Conservation (phyloP, 371 early-diverging fungal species). For the Chytridium lagenaria region DNA sequence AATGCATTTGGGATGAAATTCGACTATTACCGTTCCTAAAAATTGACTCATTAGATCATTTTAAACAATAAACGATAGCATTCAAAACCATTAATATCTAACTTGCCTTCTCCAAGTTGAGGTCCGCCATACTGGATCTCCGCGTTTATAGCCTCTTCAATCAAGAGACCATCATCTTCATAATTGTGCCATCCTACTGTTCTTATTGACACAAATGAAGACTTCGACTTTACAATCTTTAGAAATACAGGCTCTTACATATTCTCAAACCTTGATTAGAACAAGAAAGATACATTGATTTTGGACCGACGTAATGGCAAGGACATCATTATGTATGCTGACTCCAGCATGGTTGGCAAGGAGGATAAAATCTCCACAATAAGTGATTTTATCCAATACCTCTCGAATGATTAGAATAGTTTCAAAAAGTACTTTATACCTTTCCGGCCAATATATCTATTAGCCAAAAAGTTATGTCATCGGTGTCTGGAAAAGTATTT, state of each 20-base stretch:
- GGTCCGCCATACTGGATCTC: too few species aligned
- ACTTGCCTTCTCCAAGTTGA: too few species aligned
- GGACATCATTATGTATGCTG: slow-evolving; percentile 56
- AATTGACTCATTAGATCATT: too few species aligned
- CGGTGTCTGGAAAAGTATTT: slow-evolving; percentile 50
- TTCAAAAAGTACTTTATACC: slow-evolving; percentile 12
- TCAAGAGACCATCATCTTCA: slow-evolving; percentile 63
- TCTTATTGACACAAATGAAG: slow-evolving; percentile 57
- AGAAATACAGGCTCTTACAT: not conserved
- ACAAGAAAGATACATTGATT: slow-evolving; percentile 66
- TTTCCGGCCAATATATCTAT: slow-evolving; percentile 59
- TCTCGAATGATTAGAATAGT: slow-evolving; percentile 21
- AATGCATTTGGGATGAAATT: too few species aligned
- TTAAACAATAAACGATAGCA: too few species aligned
- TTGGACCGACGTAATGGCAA: slow-evolving; percentile 67
- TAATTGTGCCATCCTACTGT: slow-evolving; percentile 66
- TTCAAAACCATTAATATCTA: too few species aligned
- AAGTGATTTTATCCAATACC: slow-evolving; percentile 57
- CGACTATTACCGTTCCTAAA: too few species aligned
- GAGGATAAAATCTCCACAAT: slow-evolving; percentile 62
- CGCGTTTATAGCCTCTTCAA: slow-evolving; percentile 26
- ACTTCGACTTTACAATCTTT: slow-evolving; percentile 49
- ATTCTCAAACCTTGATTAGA: slow-evolving; percentile 56
- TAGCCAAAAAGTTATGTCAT: slow-evolving; percentile 64
- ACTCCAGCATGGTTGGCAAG: slow-evolving; percentile 68